Evolutionary conservation across 75 land plant species (phyloP).

Genomic region (Cryptomeria japonica): DNA sequence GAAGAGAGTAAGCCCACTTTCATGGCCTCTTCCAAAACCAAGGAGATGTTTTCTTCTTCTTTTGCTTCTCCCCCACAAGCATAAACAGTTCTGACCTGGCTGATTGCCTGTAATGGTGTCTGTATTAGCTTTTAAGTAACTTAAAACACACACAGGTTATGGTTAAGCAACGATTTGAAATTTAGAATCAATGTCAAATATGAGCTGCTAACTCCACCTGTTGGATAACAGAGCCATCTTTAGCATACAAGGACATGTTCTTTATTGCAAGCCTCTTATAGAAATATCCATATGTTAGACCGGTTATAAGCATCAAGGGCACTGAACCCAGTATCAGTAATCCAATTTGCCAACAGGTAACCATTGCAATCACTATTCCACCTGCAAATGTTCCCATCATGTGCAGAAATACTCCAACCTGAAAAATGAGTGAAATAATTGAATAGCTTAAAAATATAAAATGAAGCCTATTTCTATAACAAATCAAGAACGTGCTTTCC

Average conservation of each 20-base stretch:
- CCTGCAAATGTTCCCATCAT: conserved; percentile 26
- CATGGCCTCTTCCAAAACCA: conserved; percentile 38
- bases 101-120: conserved; percentile 49
- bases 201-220: background rate
- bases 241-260: conserved; percentile 10
- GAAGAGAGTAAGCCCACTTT: conserved; percentile 37
- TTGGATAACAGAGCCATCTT: conserved; percentile 29
- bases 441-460: background rate
- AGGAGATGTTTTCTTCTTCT: conserved; percentile 32
- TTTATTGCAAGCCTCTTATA: conserved; percentile 10
- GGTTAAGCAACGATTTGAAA: background rate
- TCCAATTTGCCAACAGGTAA: conserved; percentile 28
- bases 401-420: conserved; percentile 36
- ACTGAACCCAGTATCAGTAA: conserved; percentile 28
- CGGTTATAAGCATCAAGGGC: conserved; percentile 30
- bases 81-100: conserved; percentile 74
- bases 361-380: conserved; percentile 23
- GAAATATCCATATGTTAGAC: conserved; percentile 22
- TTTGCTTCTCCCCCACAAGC: conserved; percentile 61
- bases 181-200: background rate
- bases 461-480: background rate
- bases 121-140: background rate
- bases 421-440: background rate
- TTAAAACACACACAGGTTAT: background rate
- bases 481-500: background rate